Conservation (phyloP, 2,329 filamentous ascomycete genomes). For the Macroventuria anomochaeta region DNA sequence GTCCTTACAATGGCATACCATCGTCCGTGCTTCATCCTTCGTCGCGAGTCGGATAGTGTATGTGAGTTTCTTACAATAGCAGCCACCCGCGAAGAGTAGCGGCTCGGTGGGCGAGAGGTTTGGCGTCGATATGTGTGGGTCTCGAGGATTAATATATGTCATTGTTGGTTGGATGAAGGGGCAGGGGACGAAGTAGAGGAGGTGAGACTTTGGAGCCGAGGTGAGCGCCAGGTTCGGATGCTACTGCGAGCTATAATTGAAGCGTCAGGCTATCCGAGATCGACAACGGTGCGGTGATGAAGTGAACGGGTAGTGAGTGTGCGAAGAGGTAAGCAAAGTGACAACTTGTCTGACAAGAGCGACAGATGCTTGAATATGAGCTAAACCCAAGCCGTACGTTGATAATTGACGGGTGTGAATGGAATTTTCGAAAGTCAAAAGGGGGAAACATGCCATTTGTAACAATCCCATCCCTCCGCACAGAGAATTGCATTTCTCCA, state of each 20-base stretch:
- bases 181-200: not conserved
- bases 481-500: not conserved
- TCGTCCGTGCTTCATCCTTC: slow-evolving; percentile 58
- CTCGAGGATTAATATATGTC: slow-evolving; percentile 10
- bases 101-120: not conserved
- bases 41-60: slow-evolving; percentile 56
- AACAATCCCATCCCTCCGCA: not conserved
- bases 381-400: not conserved
- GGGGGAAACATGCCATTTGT: not conserved
- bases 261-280: too few relatives aligned
- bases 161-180: not conserved
- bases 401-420: not conserved
- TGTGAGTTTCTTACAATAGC: slow-evolving; percentile 57
- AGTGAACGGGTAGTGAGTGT: too few relatives aligned
- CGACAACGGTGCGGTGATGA: too few relatives aligned
- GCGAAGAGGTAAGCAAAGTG: not conserved
- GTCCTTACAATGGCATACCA: slow-evolving; percentile 60
- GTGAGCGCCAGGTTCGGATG: slow-evolving; percentile 1
- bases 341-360: not conserved
- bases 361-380: not conserved
- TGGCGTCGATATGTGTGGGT: not conserved
- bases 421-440: not conserved
- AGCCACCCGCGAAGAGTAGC: slow-evolving; percentile 49
- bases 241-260: too few relatives aligned
- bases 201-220: not conserved